These are phyloP conservation scores for Cryptococcus jaspeensis DNA, from an alignment of 1,284 basidiomycete species.

Conservation along the genomic window DNA sequence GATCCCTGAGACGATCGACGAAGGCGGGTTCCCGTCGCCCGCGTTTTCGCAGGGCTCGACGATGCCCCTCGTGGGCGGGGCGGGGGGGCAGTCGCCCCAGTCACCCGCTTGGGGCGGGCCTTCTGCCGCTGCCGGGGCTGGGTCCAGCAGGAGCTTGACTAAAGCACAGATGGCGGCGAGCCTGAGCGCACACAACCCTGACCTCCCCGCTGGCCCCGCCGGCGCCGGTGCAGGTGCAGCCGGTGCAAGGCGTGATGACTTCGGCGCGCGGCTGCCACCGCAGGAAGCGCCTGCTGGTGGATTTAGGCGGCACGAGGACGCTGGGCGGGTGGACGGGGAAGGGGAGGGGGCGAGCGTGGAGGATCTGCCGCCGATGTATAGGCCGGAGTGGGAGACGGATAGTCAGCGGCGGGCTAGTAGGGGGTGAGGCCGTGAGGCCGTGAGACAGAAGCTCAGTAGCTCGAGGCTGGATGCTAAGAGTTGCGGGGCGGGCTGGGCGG, in stretches of 20 bases:
- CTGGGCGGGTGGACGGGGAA: conserved; percentile 21
- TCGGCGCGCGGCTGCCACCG: conserved; percentile 15
- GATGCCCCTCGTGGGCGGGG: conserved; percentile 6
- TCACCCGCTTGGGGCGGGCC: conserved; percentile 87
- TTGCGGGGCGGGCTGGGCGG: not conserved
- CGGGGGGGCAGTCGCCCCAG: not conserved
- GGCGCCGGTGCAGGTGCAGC: not conserved
- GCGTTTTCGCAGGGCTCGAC: conserved; percentile 5
- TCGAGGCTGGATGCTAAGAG: not conserved
- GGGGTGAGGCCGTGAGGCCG: not conserved
- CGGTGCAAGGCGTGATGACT: not conserved
- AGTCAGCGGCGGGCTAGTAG: not conserved
- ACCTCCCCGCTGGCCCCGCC: conserved; percentile 1
- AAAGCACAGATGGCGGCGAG: conserved; percentile 35
- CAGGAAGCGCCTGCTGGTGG: conserved; percentile 30
- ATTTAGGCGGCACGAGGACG: conserved; percentile 43
- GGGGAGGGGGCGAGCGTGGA: conserved; percentile 22
- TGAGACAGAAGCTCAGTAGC: not conserved
- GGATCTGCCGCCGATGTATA: conserved; percentile 45
- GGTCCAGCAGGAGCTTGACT: conserved; percentile 6
- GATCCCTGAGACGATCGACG: conserved; percentile 12
- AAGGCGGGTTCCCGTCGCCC: conserved; percentile 9
- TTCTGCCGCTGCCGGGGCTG: conserved; percentile 68
- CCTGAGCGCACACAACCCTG: conserved; percentile 23
- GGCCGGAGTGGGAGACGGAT: conserved; percentile 32